phyloP scores from a whole-genome alignment of 495 filamentous ascomycete species.

The Podospora pseudocomata region DNA sequence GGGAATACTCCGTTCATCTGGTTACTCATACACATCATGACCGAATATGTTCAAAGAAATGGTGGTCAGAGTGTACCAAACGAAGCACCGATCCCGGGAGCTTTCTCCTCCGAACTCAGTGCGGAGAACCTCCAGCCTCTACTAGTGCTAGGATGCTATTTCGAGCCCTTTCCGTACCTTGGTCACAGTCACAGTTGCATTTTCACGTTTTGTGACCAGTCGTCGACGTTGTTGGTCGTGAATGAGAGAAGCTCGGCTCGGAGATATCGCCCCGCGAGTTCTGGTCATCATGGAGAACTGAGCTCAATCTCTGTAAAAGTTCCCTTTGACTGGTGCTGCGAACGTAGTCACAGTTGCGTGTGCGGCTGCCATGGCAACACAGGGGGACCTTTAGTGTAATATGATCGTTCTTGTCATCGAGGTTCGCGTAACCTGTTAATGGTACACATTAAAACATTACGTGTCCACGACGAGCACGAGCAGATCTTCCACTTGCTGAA shows the following conservation, averaged over 20 bases:
- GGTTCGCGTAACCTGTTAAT: not conserved
- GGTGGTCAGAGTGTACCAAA: not conserved
- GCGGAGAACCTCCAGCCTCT: not conserved
- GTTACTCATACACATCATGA: not conserved
- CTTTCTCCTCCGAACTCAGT: not conserved
- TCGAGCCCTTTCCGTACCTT: not conserved
- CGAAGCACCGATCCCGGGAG: not conserved
- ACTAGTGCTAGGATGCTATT: not conserved
- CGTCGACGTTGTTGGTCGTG: not conserved
- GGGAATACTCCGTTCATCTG: not conserved
- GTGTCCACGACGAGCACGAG: not conserved
- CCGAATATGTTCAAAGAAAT: not conserved
- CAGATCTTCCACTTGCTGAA: not conserved
- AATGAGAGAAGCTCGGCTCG: not conserved
- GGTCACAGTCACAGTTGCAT: not conserved
- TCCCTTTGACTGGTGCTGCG: not conserved
- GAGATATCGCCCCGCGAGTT: not conserved
- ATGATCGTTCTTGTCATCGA: not conserved
- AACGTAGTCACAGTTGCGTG: not conserved
- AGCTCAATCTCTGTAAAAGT: not conserved
- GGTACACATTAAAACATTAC: not conserved
- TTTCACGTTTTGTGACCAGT: not conserved
- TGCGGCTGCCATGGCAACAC: not conserved
- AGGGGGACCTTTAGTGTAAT: not conserved
- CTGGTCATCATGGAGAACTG: not conserved